Base-by-base conservation (phyloP, 2,329 filamentous ascomycete genomes). In the Aspergillus caelatus region DNA sequence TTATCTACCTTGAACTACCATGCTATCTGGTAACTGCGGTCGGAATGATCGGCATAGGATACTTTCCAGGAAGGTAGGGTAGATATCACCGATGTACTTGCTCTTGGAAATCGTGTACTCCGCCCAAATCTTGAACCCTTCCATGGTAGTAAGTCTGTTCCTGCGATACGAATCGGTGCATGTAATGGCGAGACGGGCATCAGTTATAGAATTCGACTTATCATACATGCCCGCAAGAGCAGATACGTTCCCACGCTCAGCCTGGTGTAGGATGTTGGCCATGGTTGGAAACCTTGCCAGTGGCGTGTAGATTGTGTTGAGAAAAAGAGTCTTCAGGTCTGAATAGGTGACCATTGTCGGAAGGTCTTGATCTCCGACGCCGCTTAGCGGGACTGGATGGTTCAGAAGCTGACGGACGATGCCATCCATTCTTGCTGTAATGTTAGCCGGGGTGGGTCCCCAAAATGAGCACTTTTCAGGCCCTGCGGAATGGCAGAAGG, bases 261-360 rank as follows among this genome's bases (percentile, higher is more conserved):
- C 34, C n/a, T 67, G 61, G 39, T 77, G 68, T n/a, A 85, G 73
- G 3, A 81, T 77, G 3, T 67, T 60, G 19, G 85, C 83, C 48
- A 86, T 75, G 26, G 64, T 67, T 26, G 75, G 74, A 64, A 85
- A 84, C 46, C 72, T 71, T 57, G 75, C 45, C 23, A 48, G 45
- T 1, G 84, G 84, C 45, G 75, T 74, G 69, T 86, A 86, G 30
- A 85, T 69, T 2, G 77, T 72, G 2, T 75, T 73, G 6, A 79
- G 78, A 19, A 83, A 78, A 10, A 84, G 73, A 9, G 74, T 71
- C 67, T 82, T 81, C 41, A 86, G 66, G 57, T 79, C 78, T 41
- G 79, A 81, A 75, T 84, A 85, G 2, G 83, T 85, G 58, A 86
- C 72, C n/a, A 86, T 68, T 62, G 81, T 75, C 0, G 84, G 83